Base-by-base conservation (phyloP, 805 yeast genomes). In the Ogataea allantospora region DNA sequence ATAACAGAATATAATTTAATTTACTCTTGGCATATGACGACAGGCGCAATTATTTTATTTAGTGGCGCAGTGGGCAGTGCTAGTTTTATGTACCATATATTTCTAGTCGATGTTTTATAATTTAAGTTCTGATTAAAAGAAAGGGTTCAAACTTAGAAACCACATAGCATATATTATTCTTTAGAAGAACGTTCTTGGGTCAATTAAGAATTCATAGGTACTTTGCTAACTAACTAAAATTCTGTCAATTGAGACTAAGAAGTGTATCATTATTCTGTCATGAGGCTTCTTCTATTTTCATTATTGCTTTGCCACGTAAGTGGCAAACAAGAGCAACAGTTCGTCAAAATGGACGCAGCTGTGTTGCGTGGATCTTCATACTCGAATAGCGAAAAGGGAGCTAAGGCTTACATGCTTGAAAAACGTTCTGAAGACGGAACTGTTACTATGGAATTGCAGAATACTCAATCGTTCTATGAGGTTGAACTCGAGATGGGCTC, bases 401-500 rank as follows among this genome's bases (percentile, higher is more conserved):
- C 33, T 3, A 41, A 47, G 24, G 50, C 64, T 4, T 26, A 13
- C 18, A 9, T 47, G 26, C 29, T 58, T 5, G 50, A 52, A 17
- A 60, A 52, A 36, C 46, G 66, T 19, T 42, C 48, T 12, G 47
- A 35, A 8, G 50, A 47, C 25, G 65, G 57, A 7, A 37, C 47
- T 2, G 62, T 62, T 7, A 49, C 53, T 3, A 55, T 68, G 38
- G 59, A 47, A 5, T 44, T 75, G 13, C 47, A 51, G 7, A 75
- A 74, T 44, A 62, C 65, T 35, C 44, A 52, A 10, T 57, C 66
- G 6, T 77, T 73, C 44, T 77, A 73, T 47, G 59, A 73, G 13
- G 73, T 70, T 2, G 61, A 60, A 5, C 42, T 76, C 21, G 49
- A 57, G 16, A 54, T 83, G 14, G 91, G 93, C 4, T 73, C 85